phyloP scores from a whole-genome alignment of 2,329 filamentous ascomycete genomes.

The Trichoderma sp. region DNA sequence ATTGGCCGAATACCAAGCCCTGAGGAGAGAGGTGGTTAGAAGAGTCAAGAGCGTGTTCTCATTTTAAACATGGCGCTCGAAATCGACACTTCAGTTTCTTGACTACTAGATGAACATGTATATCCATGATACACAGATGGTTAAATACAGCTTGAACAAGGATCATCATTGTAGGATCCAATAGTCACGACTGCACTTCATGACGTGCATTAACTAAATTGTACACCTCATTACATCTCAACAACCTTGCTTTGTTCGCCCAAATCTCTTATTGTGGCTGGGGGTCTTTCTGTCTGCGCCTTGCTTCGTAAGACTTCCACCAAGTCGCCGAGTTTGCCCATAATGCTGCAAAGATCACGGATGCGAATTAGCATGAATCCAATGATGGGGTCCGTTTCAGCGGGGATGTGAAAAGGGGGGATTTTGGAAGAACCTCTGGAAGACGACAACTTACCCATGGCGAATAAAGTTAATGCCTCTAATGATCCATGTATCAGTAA shows the following conservation, averaged over 20 bases:
- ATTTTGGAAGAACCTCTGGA: background rate
- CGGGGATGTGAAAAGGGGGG: background rate
- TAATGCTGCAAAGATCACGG: background rate
- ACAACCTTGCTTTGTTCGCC: background rate
- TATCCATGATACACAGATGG: background rate
- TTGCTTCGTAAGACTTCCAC: background rate
- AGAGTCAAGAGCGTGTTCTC: conserved; percentile 28
- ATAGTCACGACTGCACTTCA: background rate
- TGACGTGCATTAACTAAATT: background rate
- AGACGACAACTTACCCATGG: background rate
- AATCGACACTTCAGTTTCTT: background rate
- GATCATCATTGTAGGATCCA: background rate
- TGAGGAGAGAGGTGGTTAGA: conserved; percentile 32
- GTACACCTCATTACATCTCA: background rate
- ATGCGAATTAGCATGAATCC: background rate
- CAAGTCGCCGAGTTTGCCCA: background rate
- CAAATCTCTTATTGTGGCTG: background rate
- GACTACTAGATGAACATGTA: background rate
- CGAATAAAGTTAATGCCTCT: background rate
- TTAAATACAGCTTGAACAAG: background rate
- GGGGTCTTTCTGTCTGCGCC: background rate
- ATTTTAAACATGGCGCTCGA: background rate
- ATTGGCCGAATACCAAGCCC: conserved; percentile 30
- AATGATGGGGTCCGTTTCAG: background rate
- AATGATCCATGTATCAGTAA: too few relatives aligned